Conservation (phyloP, 2,329 filamentous ascomycete genomes). For the Fusarium agapanthi region DNA sequence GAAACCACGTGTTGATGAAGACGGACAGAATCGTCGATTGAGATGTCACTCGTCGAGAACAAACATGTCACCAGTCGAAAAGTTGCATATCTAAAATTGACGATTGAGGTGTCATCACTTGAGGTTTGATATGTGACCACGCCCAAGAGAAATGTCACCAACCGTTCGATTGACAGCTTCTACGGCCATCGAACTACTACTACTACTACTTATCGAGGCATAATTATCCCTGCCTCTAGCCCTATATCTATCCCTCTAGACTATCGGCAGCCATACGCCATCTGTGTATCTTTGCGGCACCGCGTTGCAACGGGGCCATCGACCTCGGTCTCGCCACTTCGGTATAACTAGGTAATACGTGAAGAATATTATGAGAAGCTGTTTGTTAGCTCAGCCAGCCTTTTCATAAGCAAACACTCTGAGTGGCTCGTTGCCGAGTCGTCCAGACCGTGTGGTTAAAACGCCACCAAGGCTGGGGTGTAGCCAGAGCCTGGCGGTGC, state of each 20-base stretch:
- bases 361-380: not conserved
- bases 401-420: not conserved
- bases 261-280: not conserved
- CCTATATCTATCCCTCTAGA: not conserved
- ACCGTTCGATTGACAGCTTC: not conserved
- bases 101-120: not conserved
- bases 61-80: not conserved
- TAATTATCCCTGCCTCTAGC: not conserved
- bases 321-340: slow-evolving; percentile 2
- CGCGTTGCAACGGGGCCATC: not conserved
- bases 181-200: not conserved
- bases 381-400: not conserved
- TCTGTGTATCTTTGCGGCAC: not conserved
- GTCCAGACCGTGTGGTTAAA: not conserved
- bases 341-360: not conserved
- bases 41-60: not conserved
- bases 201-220: not conserved
- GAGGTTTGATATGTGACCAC: not conserved
- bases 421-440: not conserved
- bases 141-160: not conserved
- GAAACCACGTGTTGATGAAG: not conserved
- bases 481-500: not conserved
- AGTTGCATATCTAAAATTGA: not conserved
- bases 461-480: slow-evolving; percentile 3
- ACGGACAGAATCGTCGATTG: not conserved